Conservation (phyloP, 1,284 basidiomycete species). For the Apiotrichum domesticum region DNA sequence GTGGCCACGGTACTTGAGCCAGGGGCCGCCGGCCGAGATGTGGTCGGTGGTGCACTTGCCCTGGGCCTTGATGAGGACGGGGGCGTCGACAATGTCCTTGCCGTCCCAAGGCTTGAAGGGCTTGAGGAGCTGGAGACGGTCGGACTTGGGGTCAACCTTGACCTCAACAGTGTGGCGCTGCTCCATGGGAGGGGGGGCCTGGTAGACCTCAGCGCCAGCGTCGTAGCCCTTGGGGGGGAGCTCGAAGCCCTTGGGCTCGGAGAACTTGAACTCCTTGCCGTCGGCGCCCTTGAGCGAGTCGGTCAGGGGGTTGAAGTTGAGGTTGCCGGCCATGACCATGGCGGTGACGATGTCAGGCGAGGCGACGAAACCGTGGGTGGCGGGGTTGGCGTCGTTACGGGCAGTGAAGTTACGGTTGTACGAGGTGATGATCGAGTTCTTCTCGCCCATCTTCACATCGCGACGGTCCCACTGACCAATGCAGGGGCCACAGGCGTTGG, state of each 20-base stretch:
- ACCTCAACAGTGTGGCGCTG: conserved; percentile 77
- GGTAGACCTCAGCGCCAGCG: conserved; percentile 95
- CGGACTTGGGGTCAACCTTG: conserved; percentile 78
- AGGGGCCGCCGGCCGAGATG: conserved; percentile 91
- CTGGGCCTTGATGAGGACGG: conserved; percentile 93
- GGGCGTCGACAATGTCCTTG: conserved; percentile 81
- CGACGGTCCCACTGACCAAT: conserved; percentile 98
- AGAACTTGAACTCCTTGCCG: conserved; percentile 97
- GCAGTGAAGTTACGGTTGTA: conserved; percentile 99
- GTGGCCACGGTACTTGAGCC: conserved; percentile 99
- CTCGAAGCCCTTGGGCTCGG: conserved; percentile 79
- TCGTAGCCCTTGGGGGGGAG: conserved; percentile 94
- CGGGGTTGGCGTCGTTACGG: conserved; percentile 98
- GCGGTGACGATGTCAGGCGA: conserved; percentile 98
- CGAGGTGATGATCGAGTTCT: conserved; percentile 97
- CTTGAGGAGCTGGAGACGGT: conserved; percentile 89
- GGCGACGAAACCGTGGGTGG: conserved; percentile 97
- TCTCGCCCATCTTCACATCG: conserved; percentile 93
- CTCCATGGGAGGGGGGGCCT: conserved; percentile 69
- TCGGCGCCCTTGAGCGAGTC: conserved; percentile 83
- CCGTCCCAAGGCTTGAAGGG: conserved; percentile 93
- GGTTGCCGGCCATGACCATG: conserved; percentile 86
- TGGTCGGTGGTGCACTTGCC: conserved; percentile 98
- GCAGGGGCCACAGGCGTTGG: conserved; percentile 98
- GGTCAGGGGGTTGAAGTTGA: conserved; percentile 95